Evolutionary conservation across 2,329 filamentous ascomycete genomes (phyloP).

Genomic region (Ophiostoma populinum): DNA sequence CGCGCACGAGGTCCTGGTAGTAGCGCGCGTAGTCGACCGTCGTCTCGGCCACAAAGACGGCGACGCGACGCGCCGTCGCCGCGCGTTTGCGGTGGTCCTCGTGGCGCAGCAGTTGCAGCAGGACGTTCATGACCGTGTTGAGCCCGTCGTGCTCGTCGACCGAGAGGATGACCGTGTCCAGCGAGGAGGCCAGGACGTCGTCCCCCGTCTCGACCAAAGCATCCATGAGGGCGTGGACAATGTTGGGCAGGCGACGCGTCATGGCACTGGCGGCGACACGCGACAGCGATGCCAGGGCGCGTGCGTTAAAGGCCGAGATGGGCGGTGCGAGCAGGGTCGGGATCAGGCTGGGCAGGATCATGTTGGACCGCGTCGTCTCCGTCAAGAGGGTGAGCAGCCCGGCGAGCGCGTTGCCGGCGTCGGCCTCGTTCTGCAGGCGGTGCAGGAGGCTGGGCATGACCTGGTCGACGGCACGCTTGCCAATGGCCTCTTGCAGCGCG

Average conservation of each 20-base stretch:
- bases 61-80: constrained; percentile 60
- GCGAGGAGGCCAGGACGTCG: constrained; percentile 62
- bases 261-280: constrained; percentile 81
- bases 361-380: constrained; percentile 83
- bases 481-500: constrained; percentile 78
- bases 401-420: constrained; percentile 81
- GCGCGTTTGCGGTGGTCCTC: constrained; percentile 78
- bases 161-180: constrained; percentile 78
- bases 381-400: constrained; percentile 88
- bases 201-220: constrained; percentile 68
- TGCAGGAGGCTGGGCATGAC: constrained; percentile 84
- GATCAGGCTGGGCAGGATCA: constrained; percentile 90
- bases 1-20: constrained; percentile 86
- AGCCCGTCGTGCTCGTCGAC: constrained; percentile 94
- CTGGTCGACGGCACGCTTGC: constrained; percentile 88
- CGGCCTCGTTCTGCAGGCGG: constrained; percentile 67
- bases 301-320: constrained; percentile 88
- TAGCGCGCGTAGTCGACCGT: constrained; percentile 87
- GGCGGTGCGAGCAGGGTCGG: constrained; percentile 81
- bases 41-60: constrained; percentile 67
- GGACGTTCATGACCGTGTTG: constrained; percentile 88
- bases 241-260: constrained; percentile 74
- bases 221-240: constrained; percentile 88
- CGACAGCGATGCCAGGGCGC: constrained; percentile 79
- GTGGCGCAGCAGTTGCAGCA: constrained; percentile 75